A percentile compares a stretch with the other conserved stretches of the same genome.
These are phyloP conservation scores for Kappamyces sp. DNA, from an alignment of 192 early-diverging fungal genomes.

Conservation along the genomic window DNA sequence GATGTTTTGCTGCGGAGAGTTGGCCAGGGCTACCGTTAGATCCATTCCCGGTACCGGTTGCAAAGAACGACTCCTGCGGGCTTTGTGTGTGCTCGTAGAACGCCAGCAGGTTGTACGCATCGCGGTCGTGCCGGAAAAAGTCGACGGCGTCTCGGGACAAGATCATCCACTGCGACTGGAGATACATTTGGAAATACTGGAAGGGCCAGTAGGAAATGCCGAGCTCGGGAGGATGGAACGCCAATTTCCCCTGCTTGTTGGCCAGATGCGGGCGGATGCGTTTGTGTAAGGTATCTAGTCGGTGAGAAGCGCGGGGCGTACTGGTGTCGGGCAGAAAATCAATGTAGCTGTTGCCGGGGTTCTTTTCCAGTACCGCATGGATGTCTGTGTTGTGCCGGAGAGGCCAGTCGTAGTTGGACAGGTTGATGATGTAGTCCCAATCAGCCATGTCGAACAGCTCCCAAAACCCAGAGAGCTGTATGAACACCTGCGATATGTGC, in stretches of 20 bases:
- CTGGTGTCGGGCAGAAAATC: slow-evolving; percentile 32
- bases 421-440: slow-evolving; percentile 49
- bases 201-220: slow-evolving; percentile 24
- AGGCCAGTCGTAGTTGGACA: slow-evolving; percentile 39
- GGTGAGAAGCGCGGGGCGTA: slow-evolving; percentile 1
- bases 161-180: slow-evolving; percentile 43
- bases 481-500: slow-evolving; percentile 31
- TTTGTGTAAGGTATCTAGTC: too few relatives aligned
- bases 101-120: slow-evolving; percentile 24
- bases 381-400: slow-evolving; percentile 31
- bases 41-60: slow-evolving; percentile 19
- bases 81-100: slow-evolving; percentile 30
- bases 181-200: slow-evolving; percentile 26
- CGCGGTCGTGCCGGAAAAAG: slow-evolving; percentile 21
- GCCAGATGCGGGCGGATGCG: slow-evolving; percentile 27
- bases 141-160: slow-evolving; percentile 20
- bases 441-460: slow-evolving; percentile 43
- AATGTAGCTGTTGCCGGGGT: slow-evolving; percentile 19
- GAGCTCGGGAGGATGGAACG: slow-evolving; percentile 22
- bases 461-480: slow-evolving; percentile 41
- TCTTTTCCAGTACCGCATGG: slow-evolving; percentile 24
- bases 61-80: slow-evolving; percentile 37
- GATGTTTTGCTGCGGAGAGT: not conserved
- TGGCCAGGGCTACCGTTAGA: not conserved
- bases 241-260: not conserved